Evolutionary conservation across 176 grass and related monocot genomes (phyloP), one percentile per base, ranked within the genome.

Genomic region (Aegilops tauschii): DNA sequence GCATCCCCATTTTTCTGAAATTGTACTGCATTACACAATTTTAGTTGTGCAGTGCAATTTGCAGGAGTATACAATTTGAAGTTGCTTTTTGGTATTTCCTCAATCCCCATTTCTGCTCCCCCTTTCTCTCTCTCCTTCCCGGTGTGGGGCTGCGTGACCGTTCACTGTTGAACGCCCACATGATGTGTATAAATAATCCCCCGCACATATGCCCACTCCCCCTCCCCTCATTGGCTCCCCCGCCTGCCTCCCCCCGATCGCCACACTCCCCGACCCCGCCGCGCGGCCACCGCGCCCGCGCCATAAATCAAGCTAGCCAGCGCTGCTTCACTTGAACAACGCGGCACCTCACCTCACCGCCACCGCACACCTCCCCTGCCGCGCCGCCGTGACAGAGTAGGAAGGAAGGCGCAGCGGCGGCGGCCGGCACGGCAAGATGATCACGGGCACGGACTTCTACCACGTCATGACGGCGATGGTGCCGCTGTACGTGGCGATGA

Each of bases 391-490:
- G 21, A 14, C 20, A 25, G 17, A 44, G 21, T 64, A 65, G 58
- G 2, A 68, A 21, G 5, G 20, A 29, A 23, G 14, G 49, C 58
- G 5, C 27, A 10, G 39, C 69, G 73, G 42, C 35, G 63, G 21
- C 67, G 45, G 65, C 32, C 13, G 27, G 18, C 70, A 29, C n/a
- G 58, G 77, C 81, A 92, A 90, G 85, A 99, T 99, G 97, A 99
- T 99, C 69, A 93, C 94, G 0, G 86, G 28, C 0, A 7, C 65
- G 59, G 97, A 99, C 82, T 97, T 99, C 82, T 99, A 99, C 92
- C 90, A 97, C 52, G 97, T 99, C 4, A 97, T 99, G 97, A 99
- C 97, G 90, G 94, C 97, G 39, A 87, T 99, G 97, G 90, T 99
- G 90, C 97, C 97, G 80, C 62, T 99, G 61, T 99, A 99, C 90